Evolutionary conservation across 768 basidiomycete species (phyloP).

Genomic region (Boletus rubescentipes): DNA sequence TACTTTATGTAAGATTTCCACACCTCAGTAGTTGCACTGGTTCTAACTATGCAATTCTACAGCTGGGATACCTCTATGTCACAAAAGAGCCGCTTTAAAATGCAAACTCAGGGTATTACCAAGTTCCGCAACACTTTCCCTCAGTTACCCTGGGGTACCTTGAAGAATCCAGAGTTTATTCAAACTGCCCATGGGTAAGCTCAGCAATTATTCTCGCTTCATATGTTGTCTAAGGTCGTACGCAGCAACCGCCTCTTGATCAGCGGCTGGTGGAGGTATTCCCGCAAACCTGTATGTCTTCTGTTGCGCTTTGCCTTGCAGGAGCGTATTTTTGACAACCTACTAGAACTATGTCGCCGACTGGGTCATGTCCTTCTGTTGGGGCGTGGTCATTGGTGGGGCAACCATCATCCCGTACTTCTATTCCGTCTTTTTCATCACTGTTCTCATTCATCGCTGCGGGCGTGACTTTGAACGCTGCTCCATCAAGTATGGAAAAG

Average conservation of each 20-base stretch:
- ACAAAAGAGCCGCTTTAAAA: conserved; percentile 97
- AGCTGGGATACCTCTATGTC: conserved; percentile 96
- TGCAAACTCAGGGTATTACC: conserved; percentile 90
- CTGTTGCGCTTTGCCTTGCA: not conserved
- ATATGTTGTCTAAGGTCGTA: conserved; percentile 8
- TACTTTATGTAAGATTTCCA: conserved; percentile 73
- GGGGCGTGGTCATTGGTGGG: conserved; percentile 78
- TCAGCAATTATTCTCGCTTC: not conserved
- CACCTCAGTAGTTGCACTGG: not conserved
- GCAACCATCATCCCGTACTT: conserved; percentile 90
- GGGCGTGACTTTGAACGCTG: conserved; percentile 96
- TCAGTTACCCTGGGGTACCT: conserved; percentile 77
- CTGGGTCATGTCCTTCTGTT: conserved; percentile 81
- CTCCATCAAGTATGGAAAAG: conserved; percentile 88
- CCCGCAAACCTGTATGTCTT: conserved; percentile 80
- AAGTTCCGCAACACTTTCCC: conserved; percentile 91
- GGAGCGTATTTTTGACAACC: not conserved
- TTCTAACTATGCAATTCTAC: conserved; percentile 1
- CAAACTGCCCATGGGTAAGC: conserved; percentile 89
- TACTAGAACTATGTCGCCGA: conserved; percentile 90
- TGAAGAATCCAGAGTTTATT: conserved; percentile 87
- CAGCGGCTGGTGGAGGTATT: conserved; percentile 92
- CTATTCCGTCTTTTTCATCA: conserved; percentile 95
- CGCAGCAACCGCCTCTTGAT: conserved; percentile 86
- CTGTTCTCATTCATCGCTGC: conserved; percentile 87